phyloP scores from a whole-genome alignment of 352 stramenopile genomes.

The Thalassiosira mediterranea region DNA sequence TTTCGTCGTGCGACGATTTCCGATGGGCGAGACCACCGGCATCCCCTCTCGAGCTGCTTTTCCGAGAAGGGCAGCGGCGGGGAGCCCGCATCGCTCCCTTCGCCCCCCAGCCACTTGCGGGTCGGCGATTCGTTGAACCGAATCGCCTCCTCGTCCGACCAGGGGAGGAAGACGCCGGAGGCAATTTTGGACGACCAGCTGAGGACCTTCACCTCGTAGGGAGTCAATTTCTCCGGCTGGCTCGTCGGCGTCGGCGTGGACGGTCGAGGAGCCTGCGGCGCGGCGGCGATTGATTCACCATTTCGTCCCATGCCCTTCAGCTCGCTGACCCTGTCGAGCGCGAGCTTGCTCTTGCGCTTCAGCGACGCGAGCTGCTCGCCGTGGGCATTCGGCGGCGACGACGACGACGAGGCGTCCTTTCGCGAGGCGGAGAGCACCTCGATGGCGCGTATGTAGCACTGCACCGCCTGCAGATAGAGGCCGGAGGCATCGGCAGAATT shows the following conservation, averaged over 20 bases:
- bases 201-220: slow-evolving; percentile 71
- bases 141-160: slow-evolving; percentile 69
- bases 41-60: slow-evolving; percentile 65
- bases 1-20: slow-evolving; percentile 67
- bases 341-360: slow-evolving; percentile 47
- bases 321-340: slow-evolving; percentile 68
- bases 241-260: not conserved
- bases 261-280: no score
- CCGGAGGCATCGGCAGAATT: slow-evolving; percentile 30
- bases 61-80: slow-evolving; percentile 56
- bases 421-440: slow-evolving; percentile 21
- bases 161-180: slow-evolving; percentile 73
- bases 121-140: slow-evolving; percentile 23
- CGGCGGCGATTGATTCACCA: no score
- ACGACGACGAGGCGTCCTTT: slow-evolving; percentile 8
- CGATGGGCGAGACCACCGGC: slow-evolving; percentile 66
- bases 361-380: slow-evolving; percentile 20
- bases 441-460: slow-evolving; percentile 57
- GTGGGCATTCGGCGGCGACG: not conserved
- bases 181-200: slow-evolving; percentile 63
- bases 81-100: no score
- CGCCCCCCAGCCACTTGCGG: slow-evolving; percentile 53
- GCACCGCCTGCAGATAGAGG: slow-evolving; percentile 53
- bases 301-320: no score
- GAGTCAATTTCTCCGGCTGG: slow-evolving; percentile 27